Base-by-base conservation (phyloP, 805 yeast species). In the Kodamaea hsintzibuensis region DNA sequence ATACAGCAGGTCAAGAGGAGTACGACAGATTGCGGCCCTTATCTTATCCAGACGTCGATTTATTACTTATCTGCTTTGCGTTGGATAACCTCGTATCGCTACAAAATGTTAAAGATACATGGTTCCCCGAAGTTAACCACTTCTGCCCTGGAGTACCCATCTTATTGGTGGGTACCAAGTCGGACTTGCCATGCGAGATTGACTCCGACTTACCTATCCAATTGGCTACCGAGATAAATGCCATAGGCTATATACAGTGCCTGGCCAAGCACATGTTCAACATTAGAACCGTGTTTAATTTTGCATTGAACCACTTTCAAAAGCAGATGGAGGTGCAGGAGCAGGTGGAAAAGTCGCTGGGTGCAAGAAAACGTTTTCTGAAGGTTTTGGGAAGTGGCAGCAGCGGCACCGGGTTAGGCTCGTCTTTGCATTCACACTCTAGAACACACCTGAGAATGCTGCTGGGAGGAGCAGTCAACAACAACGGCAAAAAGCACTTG, bases 1-100 rank as follows among this genome's bases (percentile, higher is more conserved):
- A 90, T 66, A 89, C 96, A 0, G 96, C 96, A 0, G 95, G 96
- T 2, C 95, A 89, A 70, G 96, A 89, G 69, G 95, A 88, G 67
- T 89, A 88, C 64, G 92, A 86, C 65, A 74, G 96, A 51, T 72
- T 89, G 53, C 76, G 97, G 56, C 95, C 96, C 1, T 73, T 91
- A 47, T 79, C 88, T 43, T 90, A 90, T 64, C 86, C 92, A 5
- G 96, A 89, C 60, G 89, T 86, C 2, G 89, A 90, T 66, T 72
- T 91, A 1, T 69, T 91, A 14, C 73, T 92, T 54, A 74, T 91
- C 7, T 91, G 97, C 55, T 92, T 89, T 67, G 75, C 93, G 1
- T 77, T 90, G 27, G 86, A 85, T 60, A 80, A 79, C 53, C 71
- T 76, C 16, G 80, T 80, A 33, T 83, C 92, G 18, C 74, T 92